Base-by-base conservation (phyloP, 2,329 filamentous ascomycete genomes). In the Colletotrichum siamense region DNA sequence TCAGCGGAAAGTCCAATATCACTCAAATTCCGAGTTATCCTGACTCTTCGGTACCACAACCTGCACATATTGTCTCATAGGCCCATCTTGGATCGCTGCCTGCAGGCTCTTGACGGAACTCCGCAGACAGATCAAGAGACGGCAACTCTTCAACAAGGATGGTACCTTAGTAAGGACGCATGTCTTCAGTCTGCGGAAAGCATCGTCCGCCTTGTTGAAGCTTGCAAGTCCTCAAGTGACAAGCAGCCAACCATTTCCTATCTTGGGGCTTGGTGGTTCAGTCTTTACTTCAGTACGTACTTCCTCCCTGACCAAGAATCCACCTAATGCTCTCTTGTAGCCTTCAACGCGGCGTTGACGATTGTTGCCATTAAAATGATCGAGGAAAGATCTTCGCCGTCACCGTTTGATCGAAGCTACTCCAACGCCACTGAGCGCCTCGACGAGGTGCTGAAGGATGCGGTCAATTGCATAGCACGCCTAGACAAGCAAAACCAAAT, bases 11-110 rank as follows among this genome's bases (percentile, higher is more conserved):
- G 77, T 57, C 63, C 75, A 7, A 72, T 78, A 30, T 79, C 73
- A 75, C 84, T 79, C 77, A 82, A 79, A 8, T 85, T 88, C 52
- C 82, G 83, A 5, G 81, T 89, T 9, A 86, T 90, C 5, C 80
- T 84, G 6, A 81, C 83, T 0, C 67, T 84, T 3, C 73, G 84
- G 16, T 82, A 84, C 62, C 82, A 83, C 52, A 85, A 83, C 66
- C 68, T 84, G 13, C 81, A 79, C 15, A 79, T 85, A 1, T 78
- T 85, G 1, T 79, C 81, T 1, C 81, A 84, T 52, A 78, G 84
- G 3, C 82, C 83, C 3, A 75, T 82, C 9, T 66, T 83, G 2
- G 79, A 82, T 24, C 69, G 77, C 3, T 79, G 77, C 18, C 73
- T 82, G 5, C 68, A 77, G 22, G 65, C 70, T 10, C 75, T 77